Base-by-base conservation (phyloP, 2,329 filamentous ascomycete species). In the Cordyceps pruinosa region DNA sequence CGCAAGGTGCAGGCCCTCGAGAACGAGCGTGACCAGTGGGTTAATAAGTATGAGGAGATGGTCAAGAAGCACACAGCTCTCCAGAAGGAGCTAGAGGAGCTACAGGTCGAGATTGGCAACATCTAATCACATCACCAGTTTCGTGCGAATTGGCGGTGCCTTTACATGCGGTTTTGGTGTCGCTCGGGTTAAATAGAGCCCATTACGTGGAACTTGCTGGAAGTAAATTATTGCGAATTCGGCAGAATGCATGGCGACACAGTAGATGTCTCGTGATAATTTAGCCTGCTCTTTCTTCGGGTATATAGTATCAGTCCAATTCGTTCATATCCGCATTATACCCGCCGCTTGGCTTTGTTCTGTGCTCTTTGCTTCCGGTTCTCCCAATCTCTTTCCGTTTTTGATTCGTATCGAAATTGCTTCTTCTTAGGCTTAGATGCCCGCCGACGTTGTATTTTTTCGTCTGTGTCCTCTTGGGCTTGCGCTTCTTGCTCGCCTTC, bases 1-100 rank as follows among this genome's bases (percentile, higher is more conserved):
- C 94, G 94, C 78, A 97, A 97, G 83, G 94, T 97, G 66, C 90
- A 97, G 77, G 93, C 94, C 68, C 86, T 97, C 70, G 94, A 99
- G 79, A 81, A 84, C 70, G 85, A 92, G 73, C 88, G 90, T 69
- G 91, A 97, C 76, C 85, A 92, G 75, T 97, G 92, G 92, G 94
- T 97, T 81, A 73, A 82, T 75, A 97, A 99, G 82, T 97, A 95
- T 79, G 94, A 97, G 78, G 93, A 97, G 75, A 95, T 96, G 88
- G 75, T 87, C 67, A 88, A 92, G 85, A 96, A 97, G 79, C 88
- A 95, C 81, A 77, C 78, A 64, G 74, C 81, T 58, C 82, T 90
- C 66, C 86, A 96, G 82, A 93, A 93, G 82, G 91, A 97, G 73
- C 80, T 97, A 70, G 86, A 95, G 70, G 88, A 93, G 64, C 89